Evolutionary conservation across 2,329 filamentous ascomycete genomes (phyloP).

Genomic region (Paraconiothyrium brasiliense): DNA sequence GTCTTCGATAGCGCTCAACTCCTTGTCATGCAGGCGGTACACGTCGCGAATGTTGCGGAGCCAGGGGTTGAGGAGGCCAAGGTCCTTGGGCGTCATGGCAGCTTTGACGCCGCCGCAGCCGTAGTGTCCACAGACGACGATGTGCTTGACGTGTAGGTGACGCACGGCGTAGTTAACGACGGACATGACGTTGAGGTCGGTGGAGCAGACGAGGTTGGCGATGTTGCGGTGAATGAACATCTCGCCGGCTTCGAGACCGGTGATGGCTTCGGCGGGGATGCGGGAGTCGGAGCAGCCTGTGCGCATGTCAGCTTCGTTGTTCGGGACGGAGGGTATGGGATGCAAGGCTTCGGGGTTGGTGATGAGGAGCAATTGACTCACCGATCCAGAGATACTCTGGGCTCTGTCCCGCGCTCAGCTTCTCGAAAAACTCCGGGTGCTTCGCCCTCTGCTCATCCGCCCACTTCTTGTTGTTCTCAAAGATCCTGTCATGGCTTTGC

Average conservation of each 20-base stretch:
- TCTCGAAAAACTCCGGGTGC: slow-evolving; percentile 72
- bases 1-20: slow-evolving; percentile 64
- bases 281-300: slow-evolving; percentile 52
- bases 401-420: slow-evolving; percentile 70
- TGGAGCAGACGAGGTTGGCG: slow-evolving; percentile 51
- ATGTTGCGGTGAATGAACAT: slow-evolving; percentile 50
- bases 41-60: slow-evolving; percentile 78
- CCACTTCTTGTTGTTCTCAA: slow-evolving; percentile 75
- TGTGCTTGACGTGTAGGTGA: slow-evolving; percentile 67
- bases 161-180: slow-evolving; percentile 53
- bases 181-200: slow-evolving; percentile 53
- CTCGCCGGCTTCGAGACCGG: slow-evolving; percentile 47
- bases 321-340: not conserved
- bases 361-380: slow-evolving; percentile 26
- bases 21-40: slow-evolving; percentile 74
- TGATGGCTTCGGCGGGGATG: slow-evolving; percentile 53
- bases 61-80: slow-evolving; percentile 78
- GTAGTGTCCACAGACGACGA: slow-evolving; percentile 76
- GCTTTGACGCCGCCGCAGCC: slow-evolving; percentile 73
- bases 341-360: too few relatives aligned
- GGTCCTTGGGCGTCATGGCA: slow-evolving; percentile 70
- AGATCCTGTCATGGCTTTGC: slow-evolving; percentile 72
- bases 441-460: slow-evolving; percentile 65
- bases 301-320: not conserved
- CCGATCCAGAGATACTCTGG: slow-evolving; percentile 71